Base-by-base conservation (phyloP, 768 basidiomycete genomes). In the Gymnopilus dilepis region DNA sequence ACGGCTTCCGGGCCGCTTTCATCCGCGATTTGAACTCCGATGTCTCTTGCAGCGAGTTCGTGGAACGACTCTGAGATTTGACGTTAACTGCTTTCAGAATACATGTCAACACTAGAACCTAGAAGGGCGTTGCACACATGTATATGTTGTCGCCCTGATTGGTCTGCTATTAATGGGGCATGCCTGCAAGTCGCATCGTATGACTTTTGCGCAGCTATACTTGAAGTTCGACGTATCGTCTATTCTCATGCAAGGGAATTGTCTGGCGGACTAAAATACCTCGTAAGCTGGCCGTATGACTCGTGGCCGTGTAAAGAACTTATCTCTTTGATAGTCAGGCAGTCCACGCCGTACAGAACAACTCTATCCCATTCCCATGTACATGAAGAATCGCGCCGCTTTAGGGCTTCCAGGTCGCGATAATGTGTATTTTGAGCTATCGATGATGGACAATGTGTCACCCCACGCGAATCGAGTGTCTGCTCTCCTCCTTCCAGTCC, bases 391-490 rank as follows among this genome's bases (percentile, higher is more conserved):
- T 40, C 42, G 4, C 42, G 13, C 42, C 33, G 26, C 38, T 55
- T 60, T 43, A 38, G 58, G 48, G 40, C 48, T 22, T 30, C 34
- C 38, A 37, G 47, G 45, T 30, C 26, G 45, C 47, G 56, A 45
- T 28, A 45, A 42, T 56, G 30, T 34, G 48, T 58, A 58, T 58
- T 58, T 58, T 50, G 37, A 55, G 52, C 30, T 40, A 54, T 45
- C 53, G 15, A 13, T 45, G 52, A 47, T 47, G 59, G 45, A 60
- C 24, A 19, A 33, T 34, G 47, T 58, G 47, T 26, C 45, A 51
- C 53, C 40, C 43, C 41, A 22, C 22, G 9, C 52, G 30, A 60
- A 21, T 6, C 19, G 43, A 4, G 6, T 45, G 31, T 48, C 42
- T 47, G 43, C 53, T 26, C 13, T 60, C n/a, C 50, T 12, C n/a